Evolutionary conservation across 2,329 filamentous ascomycete species (phyloP).

Genomic region (Chaetomium olivaceum): DNA sequence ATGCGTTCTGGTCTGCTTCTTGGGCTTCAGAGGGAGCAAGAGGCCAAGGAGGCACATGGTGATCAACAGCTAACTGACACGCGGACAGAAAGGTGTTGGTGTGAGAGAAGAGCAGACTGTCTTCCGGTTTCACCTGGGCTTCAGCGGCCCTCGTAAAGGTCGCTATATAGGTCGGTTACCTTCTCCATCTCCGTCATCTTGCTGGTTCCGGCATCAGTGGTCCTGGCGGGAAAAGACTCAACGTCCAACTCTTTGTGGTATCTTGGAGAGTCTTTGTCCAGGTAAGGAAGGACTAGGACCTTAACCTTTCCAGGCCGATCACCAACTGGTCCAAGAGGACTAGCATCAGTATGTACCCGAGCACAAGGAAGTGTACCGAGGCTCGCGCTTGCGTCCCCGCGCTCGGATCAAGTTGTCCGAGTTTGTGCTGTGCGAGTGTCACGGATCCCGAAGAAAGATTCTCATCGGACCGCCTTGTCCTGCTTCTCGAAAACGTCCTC

Average conservation of each 20-base stretch:
- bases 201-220: constrained; percentile 3
- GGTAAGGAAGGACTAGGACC: background rate
- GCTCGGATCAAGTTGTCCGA: background rate
- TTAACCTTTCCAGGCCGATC: background rate
- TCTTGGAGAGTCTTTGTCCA: constrained; percentile 11
- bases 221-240: background rate
- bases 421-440: constrained; percentile 2
- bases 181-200: background rate
- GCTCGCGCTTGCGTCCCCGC: background rate
- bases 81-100: background rate
- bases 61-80: background rate
- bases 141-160: background rate
- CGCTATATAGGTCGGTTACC: constrained; percentile 12
- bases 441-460: background rate
- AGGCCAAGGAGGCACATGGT: constrained; percentile 27
- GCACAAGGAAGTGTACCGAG: constrained; percentile 2
- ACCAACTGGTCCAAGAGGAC: background rate
- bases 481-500: background rate
- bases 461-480: background rate
- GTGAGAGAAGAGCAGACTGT: background rate
- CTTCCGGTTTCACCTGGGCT: too few species aligned
- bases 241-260: constrained; percentile 12
- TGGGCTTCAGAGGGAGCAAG: constrained; percentile 17
- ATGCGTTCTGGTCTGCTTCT: constrained; percentile 12
- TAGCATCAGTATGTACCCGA: background rate